phyloP scores from a whole-genome alignment of 2,329 filamentous ascomycete genomes.

The Fusarium pilosicola region DNA sequence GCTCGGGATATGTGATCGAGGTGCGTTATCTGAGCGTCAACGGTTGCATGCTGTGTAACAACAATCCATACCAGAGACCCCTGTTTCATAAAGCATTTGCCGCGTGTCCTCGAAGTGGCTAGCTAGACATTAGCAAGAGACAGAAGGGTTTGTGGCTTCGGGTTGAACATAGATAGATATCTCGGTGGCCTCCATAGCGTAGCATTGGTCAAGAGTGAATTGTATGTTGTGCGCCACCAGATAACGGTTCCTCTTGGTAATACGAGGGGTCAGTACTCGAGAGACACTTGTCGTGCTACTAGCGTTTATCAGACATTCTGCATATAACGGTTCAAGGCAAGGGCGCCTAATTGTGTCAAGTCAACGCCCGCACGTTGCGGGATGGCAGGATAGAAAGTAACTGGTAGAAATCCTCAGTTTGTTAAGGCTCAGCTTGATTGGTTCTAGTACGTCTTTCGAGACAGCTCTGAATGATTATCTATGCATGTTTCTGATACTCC shows the following conservation, averaged over 20 bases:
- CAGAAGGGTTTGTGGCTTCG: slow-evolving; percentile 5
- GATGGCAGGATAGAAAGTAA: slow-evolving; percentile 31
- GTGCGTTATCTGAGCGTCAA: slow-evolving; percentile 8
- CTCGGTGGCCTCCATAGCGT: neutral
- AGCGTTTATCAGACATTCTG: slow-evolving; percentile 25
- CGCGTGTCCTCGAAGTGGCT: neutral
- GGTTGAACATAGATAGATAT: neutral
- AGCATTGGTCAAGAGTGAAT: slow-evolving; percentile 2
- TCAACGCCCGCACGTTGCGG: slow-evolving; percentile 36
- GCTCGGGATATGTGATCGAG: neutral
- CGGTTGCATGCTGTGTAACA: slow-evolving; percentile 19
- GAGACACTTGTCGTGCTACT: slow-evolving; percentile 14
- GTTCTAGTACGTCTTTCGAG: slow-evolving; percentile 12
- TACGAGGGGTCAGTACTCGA: slow-evolving; percentile 13
- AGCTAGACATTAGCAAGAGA: slow-evolving; percentile 12
- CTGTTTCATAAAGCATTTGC: slow-evolving; percentile 19
- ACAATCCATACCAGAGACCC: neutral
- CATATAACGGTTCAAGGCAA: slow-evolving; percentile 21
- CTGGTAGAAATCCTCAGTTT: slow-evolving; percentile 5
- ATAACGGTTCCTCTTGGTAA: slow-evolving; percentile 27
- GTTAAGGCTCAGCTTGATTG: slow-evolving; percentile 9
- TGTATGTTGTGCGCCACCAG: slow-evolving; percentile 26
- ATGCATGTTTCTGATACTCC: slow-evolving; percentile 16
- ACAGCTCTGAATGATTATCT: slow-evolving; percentile 7
- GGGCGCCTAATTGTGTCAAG: slow-evolving; percentile 23